Percentiles rank a stretch among this genome's conserved stretches.
Evolutionary conservation across 2,329 filamentous ascomycete species (phyloP).

Genomic region (Cladosporium halotolerans): DNA sequence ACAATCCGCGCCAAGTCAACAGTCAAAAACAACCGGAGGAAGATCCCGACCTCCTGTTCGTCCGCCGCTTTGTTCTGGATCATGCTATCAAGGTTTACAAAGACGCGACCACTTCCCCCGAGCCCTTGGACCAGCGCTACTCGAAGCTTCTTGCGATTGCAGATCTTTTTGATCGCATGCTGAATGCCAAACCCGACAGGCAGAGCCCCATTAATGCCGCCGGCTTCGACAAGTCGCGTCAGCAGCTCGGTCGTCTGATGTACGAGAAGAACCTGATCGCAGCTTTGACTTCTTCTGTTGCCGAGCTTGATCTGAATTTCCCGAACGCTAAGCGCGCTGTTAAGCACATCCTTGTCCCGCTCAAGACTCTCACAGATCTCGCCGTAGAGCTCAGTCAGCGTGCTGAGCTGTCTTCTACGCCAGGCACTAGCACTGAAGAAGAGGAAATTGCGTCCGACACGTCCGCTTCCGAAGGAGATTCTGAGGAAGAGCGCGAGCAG

Average conservation of each 20-base stretch:
- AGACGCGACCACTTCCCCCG: slow-evolving; percentile 71
- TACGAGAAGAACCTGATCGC: slow-evolving; percentile 95
- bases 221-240: slow-evolving; percentile 50
- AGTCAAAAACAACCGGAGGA: slow-evolving; percentile 64
- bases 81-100: slow-evolving; percentile 89
- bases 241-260: slow-evolving; percentile 88
- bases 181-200: slow-evolving; percentile 67
- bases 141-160: slow-evolving; percentile 79
- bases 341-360: slow-evolving; percentile 88
- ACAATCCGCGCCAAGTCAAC: slow-evolving; percentile 49
- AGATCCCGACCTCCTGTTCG: slow-evolving; percentile 79
- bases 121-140: slow-evolving; percentile 79
- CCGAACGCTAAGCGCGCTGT: slow-evolving; percentile 88
- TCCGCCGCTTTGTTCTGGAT: slow-evolving; percentile 90
- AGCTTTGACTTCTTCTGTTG: slow-evolving; percentile 82
- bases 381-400: slow-evolving; percentile 79
- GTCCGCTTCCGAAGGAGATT: slow-evolving; percentile 67
- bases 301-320: slow-evolving; percentile 92
- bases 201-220: slow-evolving; percentile 13
- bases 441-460: slow-evolving; percentile 84
- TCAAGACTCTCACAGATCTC: slow-evolving; percentile 80
- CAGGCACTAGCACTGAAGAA: slow-evolving; percentile 63
- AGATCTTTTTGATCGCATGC: slow-evolving; percentile 88
- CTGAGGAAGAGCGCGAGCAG: slow-evolving; percentile 60
- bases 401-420: slow-evolving; percentile 59